Conservation (phyloP, 495 filamentous ascomycete species). For the Aspergillus avenaceus region DNA sequence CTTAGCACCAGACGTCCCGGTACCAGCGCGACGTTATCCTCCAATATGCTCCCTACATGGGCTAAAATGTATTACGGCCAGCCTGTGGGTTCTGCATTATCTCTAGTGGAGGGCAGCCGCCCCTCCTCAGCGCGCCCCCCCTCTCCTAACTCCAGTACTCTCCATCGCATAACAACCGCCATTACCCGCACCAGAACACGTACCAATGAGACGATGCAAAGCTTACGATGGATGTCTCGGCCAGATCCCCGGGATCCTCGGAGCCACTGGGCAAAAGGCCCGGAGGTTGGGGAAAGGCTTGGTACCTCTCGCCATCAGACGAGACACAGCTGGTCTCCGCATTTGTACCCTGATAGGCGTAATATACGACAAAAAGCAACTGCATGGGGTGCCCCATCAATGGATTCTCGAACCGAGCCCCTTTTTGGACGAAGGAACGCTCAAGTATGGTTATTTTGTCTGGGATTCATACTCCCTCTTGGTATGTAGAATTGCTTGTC, state of each 20-base stretch:
- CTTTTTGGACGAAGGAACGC: slow-evolving; percentile 65
- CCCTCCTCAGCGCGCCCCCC: slow-evolving; percentile 27
- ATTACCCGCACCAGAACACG: slow-evolving; percentile 15
- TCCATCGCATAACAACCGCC: slow-evolving; percentile 27
- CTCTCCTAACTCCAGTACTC: slow-evolving; percentile 29
- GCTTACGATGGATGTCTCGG: slow-evolving; percentile 15
- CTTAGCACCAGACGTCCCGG: slow-evolving; percentile 35
- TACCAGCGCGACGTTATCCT: slow-evolving; percentile 48
- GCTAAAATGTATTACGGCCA: slow-evolving; percentile 46
- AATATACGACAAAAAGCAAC: slow-evolving; percentile 25
- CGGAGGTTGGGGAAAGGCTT: slow-evolving; percentile 20
- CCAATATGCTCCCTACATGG: slow-evolving; percentile 49
- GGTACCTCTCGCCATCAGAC: slow-evolving; percentile 23
- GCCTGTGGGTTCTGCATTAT: slow-evolving; percentile 26
- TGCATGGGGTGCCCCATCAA: slow-evolving; percentile 65
- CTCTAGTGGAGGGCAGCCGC: slow-evolving; percentile 30
- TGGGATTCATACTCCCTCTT: slow-evolving; percentile 84
- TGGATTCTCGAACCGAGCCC: slow-evolving; percentile 56
- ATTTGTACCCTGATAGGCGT: slow-evolving; percentile 61
- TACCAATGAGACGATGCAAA: slow-evolving; percentile 15
- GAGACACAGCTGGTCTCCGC: slow-evolving; percentile 66
- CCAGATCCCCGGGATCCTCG: slow-evolving; percentile 40
- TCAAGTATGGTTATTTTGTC: slow-evolving; percentile 81
- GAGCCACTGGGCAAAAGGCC: slow-evolving; percentile 36
- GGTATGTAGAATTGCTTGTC: slow-evolving; percentile 44